Conservation (phyloP, 129 eudicot genomes). For the Pittosporum tobira region DNA sequence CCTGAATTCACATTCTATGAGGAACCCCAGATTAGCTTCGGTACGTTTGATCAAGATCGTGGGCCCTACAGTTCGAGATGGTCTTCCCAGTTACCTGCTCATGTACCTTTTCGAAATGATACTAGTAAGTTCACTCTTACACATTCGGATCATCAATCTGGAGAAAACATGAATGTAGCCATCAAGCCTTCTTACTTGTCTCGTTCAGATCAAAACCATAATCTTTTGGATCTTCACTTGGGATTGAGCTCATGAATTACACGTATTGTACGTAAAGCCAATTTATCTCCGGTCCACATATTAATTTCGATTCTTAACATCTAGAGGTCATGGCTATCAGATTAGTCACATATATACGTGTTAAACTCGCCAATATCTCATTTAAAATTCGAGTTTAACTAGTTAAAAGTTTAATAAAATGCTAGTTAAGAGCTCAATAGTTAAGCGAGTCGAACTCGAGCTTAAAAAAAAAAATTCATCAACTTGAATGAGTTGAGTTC, state of each 20-base stretch:
- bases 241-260: conserved; percentile 32
- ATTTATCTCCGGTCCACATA: not conserved
- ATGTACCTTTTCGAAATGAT: conserved; percentile 11
- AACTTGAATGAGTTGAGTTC: too few species aligned
- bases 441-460: too few species aligned
- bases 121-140: conserved; percentile 40
- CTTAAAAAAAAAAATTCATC: too few species aligned
- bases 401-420: too few species aligned
- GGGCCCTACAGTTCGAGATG: not conserved
- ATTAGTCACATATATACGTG: too few species aligned
- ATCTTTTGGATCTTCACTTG: conserved; percentile 53
- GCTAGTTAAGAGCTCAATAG: too few species aligned
- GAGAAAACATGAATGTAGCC: conserved; percentile 16
- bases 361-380: too few species aligned
- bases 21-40: conserved; percentile 39
- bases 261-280: not conserved
- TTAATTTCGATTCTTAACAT: not conserved
- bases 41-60: conserved; percentile 25
- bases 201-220: conserved; percentile 19
- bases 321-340: too few species aligned
- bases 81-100: not conserved
- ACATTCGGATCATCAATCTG: conserved; percentile 24
- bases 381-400: too few species aligned
- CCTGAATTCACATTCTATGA: conserved; percentile 15
- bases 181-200: conserved; percentile 21